Evolutionary conservation across 441 rosid genomes (phyloP), one percentile per base, ranked within the genome.

Genomic region (Caryocar brasiliense): DNA sequence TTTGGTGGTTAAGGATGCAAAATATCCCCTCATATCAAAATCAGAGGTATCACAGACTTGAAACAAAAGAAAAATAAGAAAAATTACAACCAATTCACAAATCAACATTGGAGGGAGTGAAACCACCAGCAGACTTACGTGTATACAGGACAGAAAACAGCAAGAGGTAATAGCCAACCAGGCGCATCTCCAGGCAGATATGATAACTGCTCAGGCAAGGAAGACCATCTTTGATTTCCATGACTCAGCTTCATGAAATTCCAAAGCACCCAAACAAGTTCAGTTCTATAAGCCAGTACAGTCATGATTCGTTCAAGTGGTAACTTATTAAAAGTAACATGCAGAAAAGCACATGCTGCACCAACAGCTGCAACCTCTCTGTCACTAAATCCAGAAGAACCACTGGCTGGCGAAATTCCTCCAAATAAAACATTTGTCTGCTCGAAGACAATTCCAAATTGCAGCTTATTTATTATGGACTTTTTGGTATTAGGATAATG

Each of bases 141-240:
- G 71, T 86, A 93, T 39, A 93, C 83, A 40, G 99, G 99, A 64
- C 99, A 93, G 59, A 93, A 93, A 68, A 93, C 99, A 53, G 81
- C 79, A 54, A 93, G 75, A 43, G 97, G 97, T 49, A 93, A 63
- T 29, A 93, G 80, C 97, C 99, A 89, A 53, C 95, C 95, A 56
- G 97, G 88, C 18, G 77, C 82, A 74, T 93, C 97, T 57, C 78
- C 85, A 28, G 88, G 75, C 40, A 75, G 79, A 72, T 75, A 78
- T 54, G 80, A 74, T 46, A 76, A 64, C 47, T 61, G 73, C 62
- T 67, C 81, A 38, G 82, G 78, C 58, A 81, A 67, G 56, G 79
- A 57, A 53, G 87, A 68, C 99, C 99, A 88, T 45, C 75, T 86
- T 54, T 79, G 77, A 58, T 73, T 83, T 64, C 79, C 85, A 79